Percentiles rank a stretch among this genome's conserved stretches.
Evolutionary conservation across 78 protist genomes (phyloP).

Genomic region (Pigoraptor vietnamica): DNA sequence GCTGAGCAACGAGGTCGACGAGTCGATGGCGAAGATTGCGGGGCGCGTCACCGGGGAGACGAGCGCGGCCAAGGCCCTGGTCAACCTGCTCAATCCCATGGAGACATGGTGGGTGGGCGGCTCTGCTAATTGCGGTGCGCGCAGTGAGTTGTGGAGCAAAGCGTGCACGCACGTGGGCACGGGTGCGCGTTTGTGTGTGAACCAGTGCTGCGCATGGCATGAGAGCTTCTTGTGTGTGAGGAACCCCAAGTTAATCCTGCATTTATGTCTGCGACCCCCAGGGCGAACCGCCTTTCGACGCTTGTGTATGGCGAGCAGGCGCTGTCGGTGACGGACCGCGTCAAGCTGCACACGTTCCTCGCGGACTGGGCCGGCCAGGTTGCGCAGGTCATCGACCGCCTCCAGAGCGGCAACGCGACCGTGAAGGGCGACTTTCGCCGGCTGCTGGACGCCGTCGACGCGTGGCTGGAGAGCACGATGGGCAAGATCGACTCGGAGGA

Average conservation of each 20-base stretch:
- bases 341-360: not conserved
- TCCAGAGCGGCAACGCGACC: not conserved
- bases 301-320: not conserved
- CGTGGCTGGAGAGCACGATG: not conserved
- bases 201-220: too few species aligned
- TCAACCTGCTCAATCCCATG: not conserved
- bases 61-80: not conserved
- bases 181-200: not conserved
- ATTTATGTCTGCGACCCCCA: not conserved
- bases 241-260: too few species aligned
- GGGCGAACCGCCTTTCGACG: not conserved
- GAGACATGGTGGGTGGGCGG: not conserved
- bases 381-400: not conserved
- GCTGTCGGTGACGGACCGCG: not conserved
- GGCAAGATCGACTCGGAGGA: not conserved
- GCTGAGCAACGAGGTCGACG: not conserved
- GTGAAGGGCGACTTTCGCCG: not conserved
- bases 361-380: not conserved
- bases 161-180: not conserved
- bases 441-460: not conserved
- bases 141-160: not conserved
- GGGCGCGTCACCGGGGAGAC: not conserved
- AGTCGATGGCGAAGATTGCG: not conserved
- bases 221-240: too few species aligned
- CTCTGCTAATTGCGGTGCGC: not conserved